Percentiles rank a stretch among this genome's conserved stretches.
phyloP scores from a whole-genome alignment of 495 filamentous ascomycete genomes.

The Daldinia grandis region DNA sequence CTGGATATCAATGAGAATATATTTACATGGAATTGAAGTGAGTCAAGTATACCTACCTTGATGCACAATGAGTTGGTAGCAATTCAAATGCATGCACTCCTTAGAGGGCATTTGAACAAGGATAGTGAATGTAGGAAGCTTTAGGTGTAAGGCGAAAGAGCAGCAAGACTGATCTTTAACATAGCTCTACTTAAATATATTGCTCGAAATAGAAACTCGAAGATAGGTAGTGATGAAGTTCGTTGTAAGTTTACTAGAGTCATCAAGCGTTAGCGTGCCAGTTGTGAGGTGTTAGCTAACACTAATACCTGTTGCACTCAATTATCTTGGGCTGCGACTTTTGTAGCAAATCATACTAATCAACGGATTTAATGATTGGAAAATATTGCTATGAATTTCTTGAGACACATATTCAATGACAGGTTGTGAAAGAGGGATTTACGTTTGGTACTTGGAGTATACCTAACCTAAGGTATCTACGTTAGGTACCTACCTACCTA shows the following conservation, averaged over 20 bases:
- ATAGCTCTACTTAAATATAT: not conserved
- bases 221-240: not conserved
- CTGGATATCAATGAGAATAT: not conserved
- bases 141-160: not conserved
- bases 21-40: not conserved
- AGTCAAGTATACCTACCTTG: not conserved
- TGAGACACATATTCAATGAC: not conserved
- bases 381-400: too few species aligned
- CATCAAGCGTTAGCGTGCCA: not conserved
- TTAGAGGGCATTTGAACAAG: not conserved
- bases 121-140: not conserved
- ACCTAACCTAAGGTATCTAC: too few species aligned
- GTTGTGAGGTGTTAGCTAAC: not conserved
- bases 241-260: not conserved
- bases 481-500: too few species aligned
- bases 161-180: not conserved
- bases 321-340: not conserved
- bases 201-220: not conserved
- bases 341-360: not conserved
- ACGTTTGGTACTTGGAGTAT: too few species aligned
- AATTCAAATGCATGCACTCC: not conserved
- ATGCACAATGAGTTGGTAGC: not conserved
- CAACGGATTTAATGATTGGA: too few species aligned
- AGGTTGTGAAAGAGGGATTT: not conserved
- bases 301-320: not conserved